Evolutionary conservation across 371 early-diverging fungal genomes (phyloP), one percentile per base, ranked within the genome.

Genomic region (Rhizopus delemar): DNA sequence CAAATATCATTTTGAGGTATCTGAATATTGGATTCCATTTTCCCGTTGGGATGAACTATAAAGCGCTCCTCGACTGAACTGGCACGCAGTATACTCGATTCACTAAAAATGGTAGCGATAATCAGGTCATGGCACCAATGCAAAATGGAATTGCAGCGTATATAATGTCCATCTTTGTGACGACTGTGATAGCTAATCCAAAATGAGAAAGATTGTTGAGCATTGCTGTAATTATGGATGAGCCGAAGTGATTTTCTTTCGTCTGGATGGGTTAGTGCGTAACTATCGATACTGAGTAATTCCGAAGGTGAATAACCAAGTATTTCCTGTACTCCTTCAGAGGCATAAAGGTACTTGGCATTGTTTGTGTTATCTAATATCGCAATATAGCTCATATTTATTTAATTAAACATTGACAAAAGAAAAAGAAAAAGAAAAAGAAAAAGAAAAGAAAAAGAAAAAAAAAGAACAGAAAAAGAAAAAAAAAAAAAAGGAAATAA

Each of bases 351-450:
- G 48, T 73, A 75, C 28, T 53, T 65, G 13, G 72, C 82, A 9
- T 60, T 53, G 9, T 82, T 74, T 1, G 81, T 71, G 59, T 82
- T 77, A 60, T 86, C 86, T 60, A 81, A 84, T 39, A 83, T 84
- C 15, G 77, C 66, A 50, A 85, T 81, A 59, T 69, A 85, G 58
- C 75, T 83, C 56, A 57, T 54, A 49, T 71, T 64, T 64, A 68
- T 68, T 50, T 16, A 45, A 8, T 31, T 29, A 9, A 8, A 8
- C 13, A n/a, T 43, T 43, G 43, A 3, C n/a, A 43, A 43, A 43
- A 43, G 5, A n/a, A 15, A 43, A 43, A 43, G n/a, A 43, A 43
- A n/a, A 43, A 43, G 15, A 15, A 43, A 15, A 43, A 43, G 43
- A 13, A 43, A 13, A 43, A 43, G 5, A n/a, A 11, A 13, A 43